A percentile compares a stretch with the other conserved stretches of the same genome.
phyloP scores from a whole-genome alignment of 441 rosid genomes.

The Corymbia citriodora region DNA sequence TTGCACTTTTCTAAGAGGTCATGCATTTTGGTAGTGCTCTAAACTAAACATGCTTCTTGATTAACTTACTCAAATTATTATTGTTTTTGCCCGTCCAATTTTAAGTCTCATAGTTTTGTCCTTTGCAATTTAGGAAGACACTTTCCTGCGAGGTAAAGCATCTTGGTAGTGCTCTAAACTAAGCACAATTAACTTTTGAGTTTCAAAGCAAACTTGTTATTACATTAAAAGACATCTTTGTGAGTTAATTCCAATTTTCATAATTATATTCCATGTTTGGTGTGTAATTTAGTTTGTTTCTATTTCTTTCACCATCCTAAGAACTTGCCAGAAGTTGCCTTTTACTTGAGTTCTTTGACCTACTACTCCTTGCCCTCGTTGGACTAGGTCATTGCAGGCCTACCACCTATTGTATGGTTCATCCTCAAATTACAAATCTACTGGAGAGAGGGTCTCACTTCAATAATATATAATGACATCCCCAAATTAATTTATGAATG shows the following conservation, averaged over 20 bases:
- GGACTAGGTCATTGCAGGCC: rapidly evolving
- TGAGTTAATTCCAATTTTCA: not conserved
- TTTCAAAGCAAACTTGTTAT: not conserved
- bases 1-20: not conserved
- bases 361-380: not conserved
- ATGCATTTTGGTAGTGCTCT: not conserved
- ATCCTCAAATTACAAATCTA: not conserved
- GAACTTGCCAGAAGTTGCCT: rapidly evolving
- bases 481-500: too few species aligned
- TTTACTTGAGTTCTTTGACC: not conserved
- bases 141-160: not conserved
- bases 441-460: not conserved
- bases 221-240: rapidly evolving
- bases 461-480: not conserved
- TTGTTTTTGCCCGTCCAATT: too few species aligned
- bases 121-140: too few species aligned
- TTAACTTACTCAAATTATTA: too few species aligned
- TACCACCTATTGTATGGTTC: not conserved
- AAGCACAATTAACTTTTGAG: rapidly evolving
- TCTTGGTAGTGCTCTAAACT: too few species aligned
- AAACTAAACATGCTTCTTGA: too few species aligned
- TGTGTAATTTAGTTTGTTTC: not conserved
- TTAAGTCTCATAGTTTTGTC: rapidly evolving
- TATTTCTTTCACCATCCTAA: not conserved
- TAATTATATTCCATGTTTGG: rapidly evolving